These are phyloP conservation scores for Puccinia polysora DNA, from an alignment of 1,284 basidiomycete genomes.

Conservation along the genomic window DNA sequence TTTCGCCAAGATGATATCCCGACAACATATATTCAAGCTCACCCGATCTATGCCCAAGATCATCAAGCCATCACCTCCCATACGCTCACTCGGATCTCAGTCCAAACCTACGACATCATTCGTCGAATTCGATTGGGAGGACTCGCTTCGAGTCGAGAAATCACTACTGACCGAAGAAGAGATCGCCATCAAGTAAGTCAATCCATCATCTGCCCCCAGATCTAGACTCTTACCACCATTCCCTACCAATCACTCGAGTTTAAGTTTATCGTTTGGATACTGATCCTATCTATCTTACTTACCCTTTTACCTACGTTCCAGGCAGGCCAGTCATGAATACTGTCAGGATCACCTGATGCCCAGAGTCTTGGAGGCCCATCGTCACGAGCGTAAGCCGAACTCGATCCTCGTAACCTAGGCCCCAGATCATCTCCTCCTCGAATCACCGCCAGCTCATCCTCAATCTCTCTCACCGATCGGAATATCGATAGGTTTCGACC, in stretches of 20 bases:
- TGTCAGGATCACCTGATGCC: slow-evolving; percentile 81
- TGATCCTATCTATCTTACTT: not conserved
- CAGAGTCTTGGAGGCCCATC: slow-evolving; percentile 76
- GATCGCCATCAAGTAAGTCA: slow-evolving; percentile 73
- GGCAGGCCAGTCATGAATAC: slow-evolving; percentile 76
- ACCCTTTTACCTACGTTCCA: slow-evolving; percentile 50
- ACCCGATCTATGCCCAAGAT: too few relatives aligned
- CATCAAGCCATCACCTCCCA: too few relatives aligned
- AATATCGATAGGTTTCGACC: slow-evolving; percentile 66
- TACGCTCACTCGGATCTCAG: too few relatives aligned
- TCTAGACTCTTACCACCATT: too few relatives aligned
- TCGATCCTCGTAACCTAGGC: not conserved
- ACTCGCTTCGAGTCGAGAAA: slow-evolving; percentile 34
- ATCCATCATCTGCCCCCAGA: slow-evolving; percentile 12
- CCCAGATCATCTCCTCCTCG: not conserved
- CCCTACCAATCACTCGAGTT: too few relatives aligned
- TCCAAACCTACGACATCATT: slow-evolving; percentile 19
- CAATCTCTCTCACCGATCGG: slow-evolving; percentile 18
- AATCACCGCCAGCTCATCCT: not conserved
- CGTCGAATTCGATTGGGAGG: slow-evolving; percentile 40
- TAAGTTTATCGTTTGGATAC: too few relatives aligned
- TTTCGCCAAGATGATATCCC: too few relatives aligned
- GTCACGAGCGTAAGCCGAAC: slow-evolving; percentile 67
- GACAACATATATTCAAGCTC: too few relatives aligned
- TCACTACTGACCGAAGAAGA: slow-evolving; percentile 79